Percentiles rank a stretch among this genome's conserved stretches.
Conservation (phyloP, 2,329 filamentous ascomycete species). For the Gyromitra esculenta region DNA sequence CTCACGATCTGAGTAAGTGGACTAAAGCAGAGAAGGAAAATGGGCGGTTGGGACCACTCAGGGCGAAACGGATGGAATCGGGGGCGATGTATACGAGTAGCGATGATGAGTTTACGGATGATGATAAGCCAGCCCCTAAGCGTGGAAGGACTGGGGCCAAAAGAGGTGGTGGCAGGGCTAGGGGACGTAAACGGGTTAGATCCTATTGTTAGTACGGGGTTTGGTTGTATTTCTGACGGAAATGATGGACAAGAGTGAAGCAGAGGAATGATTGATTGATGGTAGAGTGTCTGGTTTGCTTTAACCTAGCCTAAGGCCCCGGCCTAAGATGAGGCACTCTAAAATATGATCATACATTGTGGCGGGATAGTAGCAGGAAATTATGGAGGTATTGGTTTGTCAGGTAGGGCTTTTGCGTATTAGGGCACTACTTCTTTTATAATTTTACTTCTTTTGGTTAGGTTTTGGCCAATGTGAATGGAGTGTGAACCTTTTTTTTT, state of each 20-base stretch:
- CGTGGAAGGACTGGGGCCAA: neutral
- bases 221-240: neutral
- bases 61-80: constrained; percentile 13
- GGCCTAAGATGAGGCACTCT: too few species aligned
- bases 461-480: too few species aligned
- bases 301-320: neutral
- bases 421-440: too few species aligned
- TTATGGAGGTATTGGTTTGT: too few species aligned
- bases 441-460: too few species aligned
- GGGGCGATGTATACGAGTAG: constrained; percentile 17
- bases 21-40: constrained; percentile 20
- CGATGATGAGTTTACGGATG: constrained; percentile 10
- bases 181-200: constrained; percentile 12
- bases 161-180: constrained; percentile 4
- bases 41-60: constrained; percentile 5
- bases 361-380: too few species aligned
- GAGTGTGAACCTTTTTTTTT: too few species aligned
- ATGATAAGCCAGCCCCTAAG: constrained; percentile 2
- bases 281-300: neutral
- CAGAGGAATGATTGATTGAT: neutral
- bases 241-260: neutral
- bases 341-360: too few species aligned
- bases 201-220: constrained; percentile 9
- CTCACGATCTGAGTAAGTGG: constrained; percentile 28
- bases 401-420: too few species aligned